Evolutionary conservation across 1,284 basidiomycete genomes (phyloP).

Genomic region (Mixia osmundae): DNA sequence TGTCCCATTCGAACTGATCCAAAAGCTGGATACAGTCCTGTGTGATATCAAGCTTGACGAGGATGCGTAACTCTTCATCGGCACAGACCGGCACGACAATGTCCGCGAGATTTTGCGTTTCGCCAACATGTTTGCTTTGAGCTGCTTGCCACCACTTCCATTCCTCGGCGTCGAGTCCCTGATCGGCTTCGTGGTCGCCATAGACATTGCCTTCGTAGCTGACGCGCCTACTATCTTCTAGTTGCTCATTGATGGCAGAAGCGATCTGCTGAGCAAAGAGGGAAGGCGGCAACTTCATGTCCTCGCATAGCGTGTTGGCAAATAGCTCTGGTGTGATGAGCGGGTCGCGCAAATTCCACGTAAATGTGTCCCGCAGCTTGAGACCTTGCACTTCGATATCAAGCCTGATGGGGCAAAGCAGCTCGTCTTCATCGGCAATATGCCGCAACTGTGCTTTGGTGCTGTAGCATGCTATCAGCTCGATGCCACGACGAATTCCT

Average conservation of each 20-base stretch:
- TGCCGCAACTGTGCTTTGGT: slow-evolving; percentile 36
- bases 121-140: not conserved
- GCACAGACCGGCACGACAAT: slow-evolving; percentile 10
- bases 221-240: slow-evolving; percentile 32
- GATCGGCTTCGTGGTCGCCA: not conserved
- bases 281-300: slow-evolving; percentile 47
- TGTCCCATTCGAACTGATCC: slow-evolving; percentile 97
- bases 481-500: too few relatives aligned
- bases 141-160: not conserved
- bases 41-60: slow-evolving; percentile 65
- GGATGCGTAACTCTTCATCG: slow-evolving; percentile 14
- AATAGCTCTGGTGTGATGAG: slow-evolving; percentile 8
- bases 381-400: slow-evolving; percentile 80
- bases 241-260: slow-evolving; percentile 63
- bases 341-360: slow-evolving; percentile 83
- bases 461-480: too few relatives aligned
- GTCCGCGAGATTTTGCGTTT: slow-evolving; percentile 5
- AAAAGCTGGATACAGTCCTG: slow-evolving; percentile 80
- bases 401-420: slow-evolving; percentile 73
- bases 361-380: slow-evolving; percentile 83
- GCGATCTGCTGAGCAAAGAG: slow-evolving; percentile 47
- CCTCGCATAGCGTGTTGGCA: too few relatives aligned
- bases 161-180: not conserved
- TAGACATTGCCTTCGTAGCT: not conserved
- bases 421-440: slow-evolving; percentile 40